Conservation (phyloP, 495 filamentous ascomycete species). For the Penicillium egyptiacum region DNA sequence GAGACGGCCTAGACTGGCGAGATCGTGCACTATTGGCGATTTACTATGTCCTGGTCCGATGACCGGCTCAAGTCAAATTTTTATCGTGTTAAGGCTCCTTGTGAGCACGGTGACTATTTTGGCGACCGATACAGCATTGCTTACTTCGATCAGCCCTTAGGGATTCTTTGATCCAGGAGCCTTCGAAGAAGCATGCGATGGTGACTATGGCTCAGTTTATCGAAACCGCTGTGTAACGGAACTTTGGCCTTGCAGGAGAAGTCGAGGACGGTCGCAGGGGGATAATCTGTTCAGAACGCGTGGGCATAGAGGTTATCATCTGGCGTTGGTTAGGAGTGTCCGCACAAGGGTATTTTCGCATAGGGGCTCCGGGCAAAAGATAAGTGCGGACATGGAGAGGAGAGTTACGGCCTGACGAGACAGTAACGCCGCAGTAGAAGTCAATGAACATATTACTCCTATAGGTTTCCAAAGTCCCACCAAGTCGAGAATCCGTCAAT, state of each 20-base stretch:
- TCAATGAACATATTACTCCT: conserved; percentile 32
- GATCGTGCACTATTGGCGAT: conserved; percentile 68
- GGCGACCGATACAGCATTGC: conserved; percentile 62
- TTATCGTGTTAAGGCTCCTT: conserved; percentile 61
- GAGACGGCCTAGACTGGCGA: conserved; percentile 56
- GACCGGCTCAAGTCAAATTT: conserved; percentile 68
- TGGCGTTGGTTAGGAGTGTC: conserved; percentile 7
- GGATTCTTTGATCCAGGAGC: conserved; percentile 60
- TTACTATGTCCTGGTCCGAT: conserved; percentile 70
- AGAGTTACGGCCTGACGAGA: conserved; percentile 20
- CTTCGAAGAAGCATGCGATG: conserved; percentile 58
- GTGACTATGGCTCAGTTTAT: conserved; percentile 61
- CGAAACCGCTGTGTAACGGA: conserved; percentile 56
- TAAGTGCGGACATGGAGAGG: not conserved
- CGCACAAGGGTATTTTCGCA: conserved; percentile 8
- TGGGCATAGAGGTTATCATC: conserved; percentile 1
- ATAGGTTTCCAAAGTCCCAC: conserved; percentile 49
- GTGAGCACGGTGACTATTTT: conserved; percentile 53
- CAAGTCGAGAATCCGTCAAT: conserved; percentile 42
- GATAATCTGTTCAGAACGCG: conserved; percentile 5
- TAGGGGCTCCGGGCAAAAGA: not conserved
- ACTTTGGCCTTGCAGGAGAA: conserved; percentile 48
- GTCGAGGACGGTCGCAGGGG: conserved; percentile 28
- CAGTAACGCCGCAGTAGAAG: conserved; percentile 21
- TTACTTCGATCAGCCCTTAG: conserved; percentile 65